Conservation (phyloP, 2,329 filamentous ascomycete genomes). For the Geosmithia flava region DNA sequence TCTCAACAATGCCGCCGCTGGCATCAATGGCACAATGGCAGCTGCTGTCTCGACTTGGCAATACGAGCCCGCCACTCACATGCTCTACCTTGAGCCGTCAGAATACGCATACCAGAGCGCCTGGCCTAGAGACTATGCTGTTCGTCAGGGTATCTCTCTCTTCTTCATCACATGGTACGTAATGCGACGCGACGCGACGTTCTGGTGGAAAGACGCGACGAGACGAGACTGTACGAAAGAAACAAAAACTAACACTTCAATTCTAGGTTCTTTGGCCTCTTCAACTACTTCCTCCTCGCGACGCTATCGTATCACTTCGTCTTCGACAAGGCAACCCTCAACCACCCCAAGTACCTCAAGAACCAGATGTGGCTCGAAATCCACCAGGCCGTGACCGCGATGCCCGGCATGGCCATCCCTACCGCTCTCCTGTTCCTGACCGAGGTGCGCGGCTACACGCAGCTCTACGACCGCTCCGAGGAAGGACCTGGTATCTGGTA, state of each 20-base stretch:
- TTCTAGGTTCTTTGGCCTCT: constrained; percentile 2
- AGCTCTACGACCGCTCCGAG: constrained; percentile 21
- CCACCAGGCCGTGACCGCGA: constrained; percentile 21
- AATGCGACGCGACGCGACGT: no score
- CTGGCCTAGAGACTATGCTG: constrained; percentile 26
- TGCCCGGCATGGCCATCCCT: constrained; percentile 15
- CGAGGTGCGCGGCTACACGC: constrained; percentile 32
- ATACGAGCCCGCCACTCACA: constrained; percentile 54
- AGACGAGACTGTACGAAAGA: not conserved
- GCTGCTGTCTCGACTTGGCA: constrained; percentile 29
- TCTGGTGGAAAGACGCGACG: not conserved
- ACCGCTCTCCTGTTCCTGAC: constrained; percentile 31
- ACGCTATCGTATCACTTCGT: constrained; percentile 62
- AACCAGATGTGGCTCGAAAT: constrained; percentile 33
- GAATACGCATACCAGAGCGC: constrained; percentile 11
- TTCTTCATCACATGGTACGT: constrained; percentile 23
- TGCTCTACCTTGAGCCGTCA: constrained; percentile 5
- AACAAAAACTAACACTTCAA: not conserved
- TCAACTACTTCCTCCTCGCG: constrained; percentile 53
- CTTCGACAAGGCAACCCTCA: constrained; percentile 30
- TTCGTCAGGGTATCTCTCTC: constrained; percentile 24
- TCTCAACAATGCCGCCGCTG: constrained; percentile 11
- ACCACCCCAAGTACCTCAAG: constrained; percentile 34
- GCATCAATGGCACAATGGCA: constrained; percentile 3
- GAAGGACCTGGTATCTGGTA: constrained; percentile 14